Percentiles rank a stretch among this genome's conserved stretches.
phyloP scores from a whole-genome alignment of 768 basidiomycete genomes.

The Daedaleopsis nitida region DNA sequence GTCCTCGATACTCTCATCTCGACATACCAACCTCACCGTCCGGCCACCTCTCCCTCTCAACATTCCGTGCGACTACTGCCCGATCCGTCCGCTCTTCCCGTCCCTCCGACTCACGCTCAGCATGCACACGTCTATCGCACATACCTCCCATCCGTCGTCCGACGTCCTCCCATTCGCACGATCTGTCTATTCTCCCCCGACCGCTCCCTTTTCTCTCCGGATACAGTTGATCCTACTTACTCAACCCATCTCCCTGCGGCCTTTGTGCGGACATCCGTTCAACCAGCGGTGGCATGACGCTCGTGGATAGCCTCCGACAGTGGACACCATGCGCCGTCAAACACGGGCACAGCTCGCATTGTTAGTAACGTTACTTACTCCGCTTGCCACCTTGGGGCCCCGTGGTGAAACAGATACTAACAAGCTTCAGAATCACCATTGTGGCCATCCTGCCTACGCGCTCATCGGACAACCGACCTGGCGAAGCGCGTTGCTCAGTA shows the following conservation, averaged over 20 bases:
- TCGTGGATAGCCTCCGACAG: neutral
- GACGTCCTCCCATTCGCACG: neutral
- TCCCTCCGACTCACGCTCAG: neutral
- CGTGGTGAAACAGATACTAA: too few relatives aligned
- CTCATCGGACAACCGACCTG: too few relatives aligned
- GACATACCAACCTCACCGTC: neutral
- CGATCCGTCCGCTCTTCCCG: slow-evolving; percentile 6
- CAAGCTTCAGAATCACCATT: too few relatives aligned
- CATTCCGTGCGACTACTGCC: slow-evolving; percentile 8
- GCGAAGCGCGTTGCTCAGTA: too few relatives aligned
- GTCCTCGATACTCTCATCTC: neutral
- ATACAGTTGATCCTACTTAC: neutral
- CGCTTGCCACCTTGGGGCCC: neutral
- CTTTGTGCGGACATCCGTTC: slow-evolving; percentile 7
- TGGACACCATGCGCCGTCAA: neutral
- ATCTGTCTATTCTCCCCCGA: neutral
- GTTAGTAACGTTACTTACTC: too few relatives aligned
- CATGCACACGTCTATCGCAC: neutral
- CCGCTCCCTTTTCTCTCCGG: neutral
- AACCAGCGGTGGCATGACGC: neutral
- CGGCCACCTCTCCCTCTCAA: slow-evolving; percentile 2
- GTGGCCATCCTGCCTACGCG: too few relatives aligned
- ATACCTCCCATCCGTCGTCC: neutral
- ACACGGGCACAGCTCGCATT: too few relatives aligned
- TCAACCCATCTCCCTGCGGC: neutral